These are phyloP conservation scores for Globisporangium spinosum DNA, from an alignment of 352 stramenopile genomes.

Conservation along the genomic window DNA sequence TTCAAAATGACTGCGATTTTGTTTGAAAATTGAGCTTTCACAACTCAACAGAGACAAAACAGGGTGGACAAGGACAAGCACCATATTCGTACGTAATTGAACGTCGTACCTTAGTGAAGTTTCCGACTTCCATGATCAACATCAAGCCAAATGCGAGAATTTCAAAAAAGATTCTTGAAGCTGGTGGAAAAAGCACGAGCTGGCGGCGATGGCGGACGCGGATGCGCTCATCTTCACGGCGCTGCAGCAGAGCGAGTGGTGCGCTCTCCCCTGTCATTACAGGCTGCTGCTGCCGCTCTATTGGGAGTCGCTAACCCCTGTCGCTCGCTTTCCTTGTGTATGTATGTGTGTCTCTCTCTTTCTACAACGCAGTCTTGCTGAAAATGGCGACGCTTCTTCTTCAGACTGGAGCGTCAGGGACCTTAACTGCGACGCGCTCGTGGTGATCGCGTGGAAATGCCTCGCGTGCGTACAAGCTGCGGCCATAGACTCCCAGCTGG, in stretches of 20 bases:
- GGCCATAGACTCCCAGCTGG: constrained; percentile 19
- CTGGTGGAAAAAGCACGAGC: background rate
- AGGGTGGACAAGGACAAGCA: background rate
- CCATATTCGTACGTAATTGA: background rate
- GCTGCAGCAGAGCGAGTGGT: constrained; percentile 54
- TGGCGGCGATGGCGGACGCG: constrained; percentile 33
- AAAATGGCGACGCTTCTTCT: background rate
- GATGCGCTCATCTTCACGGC: constrained; percentile 44
- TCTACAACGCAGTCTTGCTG: background rate
- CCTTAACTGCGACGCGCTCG: constrained; percentile 41
- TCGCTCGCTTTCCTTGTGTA: background rate
- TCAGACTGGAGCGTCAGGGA: constrained; percentile 22
- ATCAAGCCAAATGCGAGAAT: background rate
- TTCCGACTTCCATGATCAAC: background rate
- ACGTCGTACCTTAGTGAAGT: background rate
- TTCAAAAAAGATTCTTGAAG: constrained; percentile 2
- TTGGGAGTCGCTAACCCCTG: background rate
- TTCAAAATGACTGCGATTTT: background rate
- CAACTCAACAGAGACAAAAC: background rate
- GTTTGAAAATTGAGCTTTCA: background rate
- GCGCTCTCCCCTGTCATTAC: background rate
- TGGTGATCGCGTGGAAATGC: constrained; percentile 44
- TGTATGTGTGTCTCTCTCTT: background rate
- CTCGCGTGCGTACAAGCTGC: constrained; percentile 33
- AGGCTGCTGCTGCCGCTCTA: background rate